Evolutionary conservation across 306 rosid genomes (phyloP).

Genomic region (Castanea crenata): DNA sequence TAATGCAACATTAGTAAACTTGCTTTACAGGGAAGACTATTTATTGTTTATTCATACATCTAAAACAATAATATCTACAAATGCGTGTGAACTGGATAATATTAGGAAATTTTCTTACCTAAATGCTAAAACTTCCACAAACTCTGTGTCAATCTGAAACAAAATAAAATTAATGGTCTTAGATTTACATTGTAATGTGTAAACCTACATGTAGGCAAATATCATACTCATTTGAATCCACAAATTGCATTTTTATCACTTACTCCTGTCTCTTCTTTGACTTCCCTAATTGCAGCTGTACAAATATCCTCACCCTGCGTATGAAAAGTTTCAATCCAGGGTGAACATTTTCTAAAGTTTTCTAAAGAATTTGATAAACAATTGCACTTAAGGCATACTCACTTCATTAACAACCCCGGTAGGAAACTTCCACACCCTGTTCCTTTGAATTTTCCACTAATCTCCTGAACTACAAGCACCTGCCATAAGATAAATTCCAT

Average conservation of each 20-base stretch:
- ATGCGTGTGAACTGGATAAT: neutral
- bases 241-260: conserved; percentile 17
- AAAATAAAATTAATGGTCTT: conserved; percentile 17
- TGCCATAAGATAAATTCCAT: conserved; percentile 21
- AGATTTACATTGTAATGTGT: neutral
- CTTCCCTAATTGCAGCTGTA: conserved; percentile 78
- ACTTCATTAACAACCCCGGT: conserved; percentile 81
- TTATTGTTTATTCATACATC: neutral
- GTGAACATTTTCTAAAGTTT: neutral
- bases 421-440: conserved; percentile 80
- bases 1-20: neutral
- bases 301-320: conserved; percentile 80
- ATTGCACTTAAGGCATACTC: conserved; percentile 9
- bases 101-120: conserved; percentile 41
- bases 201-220: neutral
- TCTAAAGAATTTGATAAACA: neutral
- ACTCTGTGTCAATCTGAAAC: conserved; percentile 71
- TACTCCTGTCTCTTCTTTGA: conserved; percentile 93
- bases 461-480: conserved; percentile 88
- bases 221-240: neutral
- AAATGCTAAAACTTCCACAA: conserved; percentile 76
- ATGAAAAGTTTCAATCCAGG: neutral
- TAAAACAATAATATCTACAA: neutral
- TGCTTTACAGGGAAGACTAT: neutral
- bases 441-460: conserved; percentile 53